Conservation (phyloP, 331 rosid genomes). For the Malus hybrid region DNA sequence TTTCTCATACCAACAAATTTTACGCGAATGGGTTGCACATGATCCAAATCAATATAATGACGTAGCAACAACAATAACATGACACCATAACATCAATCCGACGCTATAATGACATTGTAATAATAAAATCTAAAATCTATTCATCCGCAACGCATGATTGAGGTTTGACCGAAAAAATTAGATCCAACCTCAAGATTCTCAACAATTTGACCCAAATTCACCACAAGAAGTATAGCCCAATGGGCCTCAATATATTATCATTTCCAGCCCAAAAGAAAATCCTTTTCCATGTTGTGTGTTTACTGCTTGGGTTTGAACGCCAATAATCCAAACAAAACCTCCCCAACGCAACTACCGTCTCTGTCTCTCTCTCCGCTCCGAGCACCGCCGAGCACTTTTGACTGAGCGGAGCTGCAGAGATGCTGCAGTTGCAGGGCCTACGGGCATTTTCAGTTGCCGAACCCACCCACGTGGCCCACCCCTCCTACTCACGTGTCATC, state of each 20-base stretch:
- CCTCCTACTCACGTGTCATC: slow-evolving; percentile 9
- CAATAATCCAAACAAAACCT: too few species aligned
- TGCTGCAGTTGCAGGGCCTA: slow-evolving; percentile 18
- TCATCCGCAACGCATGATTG: background rate
- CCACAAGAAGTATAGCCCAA: background rate
- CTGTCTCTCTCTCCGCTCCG: background rate
- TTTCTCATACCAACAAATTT: too few species aligned
- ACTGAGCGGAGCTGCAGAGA: background rate
- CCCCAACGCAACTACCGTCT: background rate
- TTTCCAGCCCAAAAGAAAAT: too few species aligned
- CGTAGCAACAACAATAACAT: too few species aligned
- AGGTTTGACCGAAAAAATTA: background rate
- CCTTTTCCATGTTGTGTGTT: background rate
- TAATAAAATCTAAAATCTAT: too few species aligned
- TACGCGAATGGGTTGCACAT: too few species aligned
- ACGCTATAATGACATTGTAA: too few species aligned
- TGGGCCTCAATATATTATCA: background rate
- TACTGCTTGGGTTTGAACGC: background rate
- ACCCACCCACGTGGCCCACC: slow-evolving; percentile 6
- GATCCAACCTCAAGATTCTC: background rate
- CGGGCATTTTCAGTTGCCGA: slow-evolving; percentile 20
- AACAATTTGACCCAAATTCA: background rate
- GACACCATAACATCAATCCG: too few species aligned
- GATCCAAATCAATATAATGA: too few species aligned
- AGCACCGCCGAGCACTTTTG: background rate